Base-by-base conservation (phyloP, 2,329 filamentous ascomycete species). In the Hypoxylon sp. region DNA sequence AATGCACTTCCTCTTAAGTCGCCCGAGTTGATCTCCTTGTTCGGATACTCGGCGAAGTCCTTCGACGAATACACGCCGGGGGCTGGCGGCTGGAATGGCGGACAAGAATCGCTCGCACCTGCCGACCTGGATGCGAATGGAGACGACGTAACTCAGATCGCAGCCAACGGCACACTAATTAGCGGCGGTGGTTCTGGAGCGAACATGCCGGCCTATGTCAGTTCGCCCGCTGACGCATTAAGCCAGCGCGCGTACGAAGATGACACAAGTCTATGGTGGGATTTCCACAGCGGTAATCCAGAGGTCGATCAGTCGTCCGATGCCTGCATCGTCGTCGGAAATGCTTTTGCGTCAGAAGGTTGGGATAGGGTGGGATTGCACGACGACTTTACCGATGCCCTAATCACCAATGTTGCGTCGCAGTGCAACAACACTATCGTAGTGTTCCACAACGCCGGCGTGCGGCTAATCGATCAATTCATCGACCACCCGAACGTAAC, bases 401-500 rank as follows among this genome's bases (percentile, higher is more conserved):
- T 87, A 0, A 79, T 87, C 15, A 72, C 70, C 1, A 82, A 82
- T 43, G 81, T 87, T 0, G 84, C 85, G 0, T 72, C 73, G 2
- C 77, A 79, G 44, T 87, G 84, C 72, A 78, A 24, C 76, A 89
- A 89, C 78, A 87, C 85, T 3, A 81, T 89, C 24, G 86, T 89
- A 0, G 85, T 89, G 5, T 83, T 89, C 50, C 87, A 90, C 77
- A 86, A 84, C 47, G 83, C 85, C 2, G 88, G 87, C 0, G 82
- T 87, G 1, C 80, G 89, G 53, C 76, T 87, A 3, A 79, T 89
- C 26, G 84, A 87, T 71, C 79, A 79, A 10, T 88, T 86, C 78
- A 81, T 87, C 67, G 79, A 87, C 34, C 82, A 91, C 71, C 85
- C 86, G 6, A 92, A 92, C 73, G 85, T 94, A 65, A 91, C 89